These are phyloP conservation scores for Melastoma malabathricum DNA, from an alignment of 345 rosid genomes.

Conservation along the genomic window DNA sequence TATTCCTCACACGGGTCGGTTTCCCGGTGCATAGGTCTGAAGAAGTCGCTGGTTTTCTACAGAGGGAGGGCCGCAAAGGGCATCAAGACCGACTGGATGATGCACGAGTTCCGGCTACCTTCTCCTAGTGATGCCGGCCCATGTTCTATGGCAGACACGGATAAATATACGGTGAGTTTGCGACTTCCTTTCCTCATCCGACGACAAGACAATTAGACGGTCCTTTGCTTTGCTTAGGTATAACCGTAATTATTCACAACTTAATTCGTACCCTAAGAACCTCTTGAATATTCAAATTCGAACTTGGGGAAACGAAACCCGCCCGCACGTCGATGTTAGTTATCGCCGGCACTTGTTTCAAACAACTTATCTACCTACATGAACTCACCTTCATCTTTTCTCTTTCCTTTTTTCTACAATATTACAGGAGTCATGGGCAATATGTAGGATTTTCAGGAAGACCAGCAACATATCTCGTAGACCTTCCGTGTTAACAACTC, in stretches of 20 bases:
- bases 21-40: constrained; percentile 71
- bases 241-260: no score
- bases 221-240: no score
- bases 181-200: no score
- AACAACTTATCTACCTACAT: no score
- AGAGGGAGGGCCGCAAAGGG: constrained; percentile 93
- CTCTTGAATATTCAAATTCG: no score
- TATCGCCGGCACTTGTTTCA: no score
- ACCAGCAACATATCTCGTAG: constrained; percentile 56
- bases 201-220: no score
- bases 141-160: background rate
- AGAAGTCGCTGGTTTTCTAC: constrained; percentile 89
- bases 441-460: constrained; percentile 88
- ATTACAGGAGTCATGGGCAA: constrained; percentile 92
- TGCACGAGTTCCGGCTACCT: constrained; percentile 95
- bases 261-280: no score
- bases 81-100: constrained; percentile 95
- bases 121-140: constrained; percentile 29
- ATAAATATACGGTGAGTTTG: background rate
- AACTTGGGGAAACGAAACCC: no score
- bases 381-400: no score
- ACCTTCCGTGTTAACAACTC: constrained; percentile 33
- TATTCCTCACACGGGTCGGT: constrained; percentile 59
- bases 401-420: background rate
- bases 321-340: no score